Base-by-base conservation (phyloP, 495 filamentous ascomycete species). In the Penicillium cinerascens region DNA sequence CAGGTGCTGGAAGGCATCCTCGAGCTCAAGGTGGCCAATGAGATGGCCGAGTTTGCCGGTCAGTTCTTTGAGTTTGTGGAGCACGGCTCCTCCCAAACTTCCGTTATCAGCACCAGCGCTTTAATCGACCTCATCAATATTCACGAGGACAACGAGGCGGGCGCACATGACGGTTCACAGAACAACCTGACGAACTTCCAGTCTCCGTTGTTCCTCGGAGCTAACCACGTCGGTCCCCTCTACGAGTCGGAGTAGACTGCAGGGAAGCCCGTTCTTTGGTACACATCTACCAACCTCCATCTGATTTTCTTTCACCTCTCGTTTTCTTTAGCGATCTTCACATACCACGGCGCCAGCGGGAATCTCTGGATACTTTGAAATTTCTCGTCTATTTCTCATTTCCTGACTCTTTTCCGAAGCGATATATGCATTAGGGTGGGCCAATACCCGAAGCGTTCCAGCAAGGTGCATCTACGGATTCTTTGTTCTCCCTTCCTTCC, bases 31-130 rank as follows among this genome's bases (percentile, higher is more conserved):
- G 49, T 74, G 4, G 74, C 75, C n/a, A 73, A 77, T 54, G 69
- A 76, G 52, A 58, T 74, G 36, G 74, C 72, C 11, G 76, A 76
- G 48, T 71, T 59, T 55, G 74, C 70, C 0, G 71, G 74, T 11
- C 67, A 77, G 42, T 78, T 78, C 59, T 70, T 78, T 40, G 65
- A 59, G 42, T 41, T 49, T 20, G 47, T 75, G 15, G 67, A 70
- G 29, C 41, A 51, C 16, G 52, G 42, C 8, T 33, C 29, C 29
- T 33, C 29, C 11, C 29, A 10, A 4, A 33, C 29, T 33, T 10
- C 29, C 10, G 29, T 33, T 1, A 10, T 33, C 29, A 33, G 29
- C 29, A 33, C 29, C 29, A 33, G 29, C 10, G 29, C 23, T 4
- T 9, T 47, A 15, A 25, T 37, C 23, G 49, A 49, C 18, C 41